A percentile compares a stretch with the other conserved stretches of the same genome.
Conservation (phyloP, 257 asterid genomes). For the Solanum lycopersicoides region DNA sequence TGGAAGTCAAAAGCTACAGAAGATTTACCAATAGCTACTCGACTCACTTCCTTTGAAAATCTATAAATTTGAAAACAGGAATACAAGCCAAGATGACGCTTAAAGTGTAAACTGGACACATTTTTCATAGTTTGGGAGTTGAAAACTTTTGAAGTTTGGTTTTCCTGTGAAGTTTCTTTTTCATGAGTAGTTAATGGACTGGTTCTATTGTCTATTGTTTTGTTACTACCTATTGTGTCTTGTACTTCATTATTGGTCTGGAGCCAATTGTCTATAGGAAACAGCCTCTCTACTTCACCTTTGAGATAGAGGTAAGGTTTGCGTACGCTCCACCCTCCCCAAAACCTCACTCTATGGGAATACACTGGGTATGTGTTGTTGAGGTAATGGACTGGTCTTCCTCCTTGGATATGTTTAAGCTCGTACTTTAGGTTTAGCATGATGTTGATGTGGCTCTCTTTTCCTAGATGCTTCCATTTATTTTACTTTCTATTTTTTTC, state of each 20-base stretch:
- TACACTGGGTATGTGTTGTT: not conserved
- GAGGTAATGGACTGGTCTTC: not conserved
- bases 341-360: not conserved
- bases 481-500: slow-evolving; percentile 2
- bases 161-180: not conserved
- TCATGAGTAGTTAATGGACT: not conserved
- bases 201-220: not conserved
- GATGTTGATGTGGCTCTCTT: not conserved
- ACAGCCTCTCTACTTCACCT: not conserved
- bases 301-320: not conserved
- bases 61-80: not conserved
- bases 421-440: not conserved
- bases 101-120: not conserved
- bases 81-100: not conserved
- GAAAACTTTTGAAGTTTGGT: not conserved
- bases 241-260: not conserved
- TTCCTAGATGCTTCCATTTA: not conserved
- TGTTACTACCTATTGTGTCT: not conserved
- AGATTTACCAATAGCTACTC: not conserved
- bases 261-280: not conserved
- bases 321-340: not conserved
- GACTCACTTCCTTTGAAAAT: not conserved
- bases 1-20: not conserved
- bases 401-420: not conserved
- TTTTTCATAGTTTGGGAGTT: not conserved